These are phyloP conservation scores for Panicum virgatum DNA, from an alignment of 202 grass and related monocot species.

Conservation along the genomic window DNA sequence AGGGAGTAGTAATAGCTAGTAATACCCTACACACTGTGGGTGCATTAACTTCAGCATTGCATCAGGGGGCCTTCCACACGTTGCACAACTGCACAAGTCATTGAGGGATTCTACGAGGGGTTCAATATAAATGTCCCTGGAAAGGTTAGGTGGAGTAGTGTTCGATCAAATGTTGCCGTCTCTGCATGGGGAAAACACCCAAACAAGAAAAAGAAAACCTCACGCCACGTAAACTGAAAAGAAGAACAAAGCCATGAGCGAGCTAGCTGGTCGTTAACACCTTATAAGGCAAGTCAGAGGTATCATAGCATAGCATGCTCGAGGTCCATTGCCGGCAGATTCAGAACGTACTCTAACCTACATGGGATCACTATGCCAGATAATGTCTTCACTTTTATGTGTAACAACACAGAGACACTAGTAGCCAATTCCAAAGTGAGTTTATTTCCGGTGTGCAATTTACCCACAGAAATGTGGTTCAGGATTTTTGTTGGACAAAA, in stretches of 20 bases:
- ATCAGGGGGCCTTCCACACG: not conserved
- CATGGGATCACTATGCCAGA: not conserved
- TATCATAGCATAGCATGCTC: not conserved
- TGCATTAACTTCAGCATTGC: not conserved
- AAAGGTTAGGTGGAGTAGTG: not conserved
- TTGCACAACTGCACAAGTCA: too few species aligned
- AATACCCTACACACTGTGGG: not conserved
- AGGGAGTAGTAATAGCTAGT: too few species aligned
- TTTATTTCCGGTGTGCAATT: not conserved
- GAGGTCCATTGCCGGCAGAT: not conserved
- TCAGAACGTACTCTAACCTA: not conserved
- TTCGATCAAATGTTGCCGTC: too few species aligned
- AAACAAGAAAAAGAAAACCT: not conserved
- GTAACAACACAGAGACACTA: not conserved
- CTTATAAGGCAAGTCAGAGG: not conserved
- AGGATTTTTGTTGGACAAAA: not conserved
- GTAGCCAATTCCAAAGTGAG: not conserved
- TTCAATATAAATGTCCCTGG: not conserved
- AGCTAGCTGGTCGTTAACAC: not conserved
- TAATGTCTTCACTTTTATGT: not conserved
- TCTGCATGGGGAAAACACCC: not conserved
- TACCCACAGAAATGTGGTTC: not conserved
- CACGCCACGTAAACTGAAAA: not conserved
- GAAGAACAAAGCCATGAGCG: not conserved
- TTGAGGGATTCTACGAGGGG: not conserved